Conservation (phyloP, 345 rosid species). For the Brassica carinata region DNA sequence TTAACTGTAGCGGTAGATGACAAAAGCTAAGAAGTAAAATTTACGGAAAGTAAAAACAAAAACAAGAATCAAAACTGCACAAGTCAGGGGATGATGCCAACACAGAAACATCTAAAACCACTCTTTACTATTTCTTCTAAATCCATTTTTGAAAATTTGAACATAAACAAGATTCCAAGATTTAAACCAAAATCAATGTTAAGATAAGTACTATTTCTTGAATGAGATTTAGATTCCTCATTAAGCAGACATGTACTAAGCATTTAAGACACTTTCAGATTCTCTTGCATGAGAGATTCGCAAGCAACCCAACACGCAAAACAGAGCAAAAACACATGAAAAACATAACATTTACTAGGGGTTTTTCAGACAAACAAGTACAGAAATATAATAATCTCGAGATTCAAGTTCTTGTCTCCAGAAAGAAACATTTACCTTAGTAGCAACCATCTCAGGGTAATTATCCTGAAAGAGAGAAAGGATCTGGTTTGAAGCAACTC, state of each 20-base stretch:
- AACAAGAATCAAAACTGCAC: slow-evolving; percentile 18
- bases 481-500: slow-evolving; percentile 88
- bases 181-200: neutral
- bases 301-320: slow-evolving; percentile 39
- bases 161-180: neutral
- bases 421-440: slow-evolving; percentile 57
- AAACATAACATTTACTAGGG: slow-evolving; percentile 19
- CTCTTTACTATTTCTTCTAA: neutral
- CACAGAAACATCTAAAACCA: slow-evolving; percentile 31
- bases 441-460: slow-evolving; percentile 99
- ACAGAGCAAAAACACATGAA: slow-evolving; percentile 35
- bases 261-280: slow-evolving; percentile 31
- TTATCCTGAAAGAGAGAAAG: slow-evolving; percentile 93
- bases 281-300: slow-evolving; percentile 13
- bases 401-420: slow-evolving; percentile 14
- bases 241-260: neutral
- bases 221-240: slow-evolving; percentile 5
- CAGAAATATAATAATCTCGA: slow-evolving; percentile 19
- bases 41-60: slow-evolving; percentile 27
- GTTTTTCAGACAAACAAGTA: slow-evolving; percentile 29
- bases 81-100: slow-evolving; percentile 25
- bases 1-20: slow-evolving; percentile 23
- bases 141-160: slow-evolving; percentile 27
- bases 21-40: slow-evolving; percentile 24
- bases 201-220: neutral